Base-by-base conservation (phyloP, 169 alveolate species). In the Plasmodium relictum region DNA sequence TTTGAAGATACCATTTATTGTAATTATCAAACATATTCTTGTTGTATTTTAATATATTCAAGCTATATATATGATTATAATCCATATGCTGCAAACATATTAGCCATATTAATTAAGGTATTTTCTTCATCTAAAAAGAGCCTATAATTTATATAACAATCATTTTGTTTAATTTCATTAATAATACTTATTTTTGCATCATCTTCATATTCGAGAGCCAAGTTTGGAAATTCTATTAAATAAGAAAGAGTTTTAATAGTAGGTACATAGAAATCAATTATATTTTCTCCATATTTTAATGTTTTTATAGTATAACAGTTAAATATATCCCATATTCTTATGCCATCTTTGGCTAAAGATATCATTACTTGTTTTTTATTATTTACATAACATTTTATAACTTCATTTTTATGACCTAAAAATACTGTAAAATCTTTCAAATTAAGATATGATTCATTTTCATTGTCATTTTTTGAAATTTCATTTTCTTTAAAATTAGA, bases 251-350 rank as follows among this genome's bases (percentile, higher is more conserved):
- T 22, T 20, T 50, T 58, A 72, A 44, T 20, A 16, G 54, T 24
- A 12, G 92, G 92, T 0, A 86, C 44, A 86, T 42, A 86, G 70
- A 86, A 86, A 41, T 86, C 74, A 39, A 71, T 71, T 16, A 86
- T n/a, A 52, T 86, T 86, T 42, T 70, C 92, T 44, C 92, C 92
- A 71, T 86, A 86, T 70, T 71, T 86, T 22, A 86, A 71, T 5
- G 74, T 70, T 56, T 70, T 86, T 18, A 86, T 65, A 58, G 85
- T 69, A 45, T 86, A 86, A 73, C 92, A 86, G 50, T 86, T 70
- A 65, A 44, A 86, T 22, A 86, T 52, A 63, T 86, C 92, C 92
- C 92, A 86, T 71, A 86, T 20, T 71, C 61, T 69, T 22, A 86
- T 70, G 3, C 92, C 92, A 37, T 86, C 92, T 62, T 54, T 86